phyloP scores from a whole-genome alignment of 495 filamentous ascomycete species.

The Podospora fimiseda region DNA sequence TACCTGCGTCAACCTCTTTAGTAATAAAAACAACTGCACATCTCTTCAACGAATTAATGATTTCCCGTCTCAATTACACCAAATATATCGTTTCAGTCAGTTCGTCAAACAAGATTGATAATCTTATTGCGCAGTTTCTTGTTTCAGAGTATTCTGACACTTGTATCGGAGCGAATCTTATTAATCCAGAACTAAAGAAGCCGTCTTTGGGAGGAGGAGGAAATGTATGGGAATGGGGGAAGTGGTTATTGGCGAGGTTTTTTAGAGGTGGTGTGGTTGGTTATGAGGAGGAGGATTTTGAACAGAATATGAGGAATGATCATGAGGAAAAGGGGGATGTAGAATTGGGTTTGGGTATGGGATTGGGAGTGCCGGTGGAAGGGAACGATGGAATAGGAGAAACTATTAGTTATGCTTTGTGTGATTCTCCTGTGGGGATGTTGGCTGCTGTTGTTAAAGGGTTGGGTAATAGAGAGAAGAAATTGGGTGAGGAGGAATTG shows the following conservation, averaged over 20 bases:
- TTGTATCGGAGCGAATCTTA: constrained; percentile 60
- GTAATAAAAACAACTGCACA: constrained; percentile 51
- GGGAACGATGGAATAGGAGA: no score
- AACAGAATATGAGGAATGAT: no score
- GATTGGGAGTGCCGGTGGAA: no score
- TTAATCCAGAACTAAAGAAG: no score
- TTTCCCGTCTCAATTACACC: constrained; percentile 51
- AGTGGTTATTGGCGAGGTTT: constrained; percentile 37
- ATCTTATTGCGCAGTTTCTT: constrained; percentile 51
- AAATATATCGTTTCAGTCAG: constrained; percentile 51
- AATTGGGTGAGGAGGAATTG: constrained; percentile 35
- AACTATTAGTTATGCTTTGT: constrained; percentile 46
- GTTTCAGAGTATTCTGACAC: constrained; percentile 46
- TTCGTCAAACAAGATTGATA: constrained; percentile 39
- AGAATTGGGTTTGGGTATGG: no score
- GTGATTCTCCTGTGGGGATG: constrained; percentile 48
- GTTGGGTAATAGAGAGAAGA: constrained; percentile 28
- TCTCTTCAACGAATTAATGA: constrained; percentile 59
- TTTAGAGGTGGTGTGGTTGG: constrained; percentile 35
- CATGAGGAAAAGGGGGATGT: no score
- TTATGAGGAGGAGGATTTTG: constrained; percentile 36
- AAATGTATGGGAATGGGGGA: constrained; percentile 36
- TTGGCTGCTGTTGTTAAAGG: constrained; percentile 38
- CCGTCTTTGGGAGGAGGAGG: no score
- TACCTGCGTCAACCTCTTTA: constrained; percentile 50